Evolutionary conservation across 768 basidiomycete species (phyloP).

Genomic region (Pholiota conissans): DNA sequence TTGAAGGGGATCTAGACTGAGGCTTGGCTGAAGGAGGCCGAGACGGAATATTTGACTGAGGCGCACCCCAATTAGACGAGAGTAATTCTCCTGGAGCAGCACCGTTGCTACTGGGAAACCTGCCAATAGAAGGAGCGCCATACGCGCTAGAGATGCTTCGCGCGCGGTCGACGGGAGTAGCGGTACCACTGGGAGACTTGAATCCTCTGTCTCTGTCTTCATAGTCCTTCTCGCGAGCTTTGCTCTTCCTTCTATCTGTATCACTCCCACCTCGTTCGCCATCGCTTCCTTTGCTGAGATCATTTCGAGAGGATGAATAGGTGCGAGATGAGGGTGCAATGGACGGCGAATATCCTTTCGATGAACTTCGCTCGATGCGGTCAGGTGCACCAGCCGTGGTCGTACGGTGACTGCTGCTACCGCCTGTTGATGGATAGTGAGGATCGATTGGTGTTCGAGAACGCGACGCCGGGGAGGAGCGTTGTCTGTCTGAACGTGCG

Average conservation of each 20-base stretch:
- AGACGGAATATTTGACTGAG: conserved; percentile 14
- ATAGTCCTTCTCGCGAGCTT: conserved; percentile 20
- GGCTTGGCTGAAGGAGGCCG: conserved; percentile 20
- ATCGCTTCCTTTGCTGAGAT: conserved; percentile 15
- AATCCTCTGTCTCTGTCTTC: conserved; percentile 29
- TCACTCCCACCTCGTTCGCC: conserved; percentile 22
- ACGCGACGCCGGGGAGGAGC: conserved; percentile 51
- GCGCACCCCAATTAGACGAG: conserved; percentile 14
- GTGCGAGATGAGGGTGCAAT: conserved; percentile 18
- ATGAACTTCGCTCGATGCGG: conserved; percentile 20
- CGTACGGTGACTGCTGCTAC: conserved; percentile 20
- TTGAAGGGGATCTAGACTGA: conserved; percentile 18
- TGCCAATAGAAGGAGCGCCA: conserved; percentile 11
- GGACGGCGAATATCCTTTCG: conserved; percentile 23
- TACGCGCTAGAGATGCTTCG: conserved; percentile 11
- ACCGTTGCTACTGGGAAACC: conserved; percentile 13
- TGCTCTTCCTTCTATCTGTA: conserved; percentile 24
- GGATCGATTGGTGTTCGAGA: conserved; percentile 49
- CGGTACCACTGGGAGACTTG: conserved; percentile 7
- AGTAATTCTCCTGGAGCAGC: conserved; percentile 11
- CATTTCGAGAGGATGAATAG: conserved; percentile 10
- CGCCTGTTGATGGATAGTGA: conserved; percentile 26
- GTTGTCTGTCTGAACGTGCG: conserved; percentile 34
- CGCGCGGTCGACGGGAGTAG: conserved; percentile 12
- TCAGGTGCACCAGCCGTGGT: conserved; percentile 16